Evolutionary conservation across 2,329 filamentous ascomycete species (phyloP).

Genomic region (Teratosphaeria pseudoeucalypti): DNA sequence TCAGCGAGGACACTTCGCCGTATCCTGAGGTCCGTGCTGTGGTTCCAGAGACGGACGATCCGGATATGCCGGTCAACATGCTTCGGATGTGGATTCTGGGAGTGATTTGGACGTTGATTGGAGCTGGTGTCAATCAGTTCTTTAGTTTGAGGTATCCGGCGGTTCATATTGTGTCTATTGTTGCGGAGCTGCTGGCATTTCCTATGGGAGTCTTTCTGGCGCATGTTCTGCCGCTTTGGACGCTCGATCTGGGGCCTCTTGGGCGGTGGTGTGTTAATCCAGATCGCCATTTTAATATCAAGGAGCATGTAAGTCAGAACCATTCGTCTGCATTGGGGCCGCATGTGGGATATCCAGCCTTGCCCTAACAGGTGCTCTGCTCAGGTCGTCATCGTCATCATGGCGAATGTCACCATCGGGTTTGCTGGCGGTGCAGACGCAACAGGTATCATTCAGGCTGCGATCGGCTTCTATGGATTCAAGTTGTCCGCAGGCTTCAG

Average conservation of each 20-base stretch:
- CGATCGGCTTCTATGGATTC: constrained; percentile 81
- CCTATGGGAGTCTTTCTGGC: constrained; percentile 77
- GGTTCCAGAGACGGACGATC: constrained; percentile 47
- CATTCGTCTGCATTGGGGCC: too few relatives aligned
- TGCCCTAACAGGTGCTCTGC: not conserved
- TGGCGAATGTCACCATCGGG: constrained; percentile 38
- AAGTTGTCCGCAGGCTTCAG: constrained; percentile 68
- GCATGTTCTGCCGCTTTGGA: constrained; percentile 47
- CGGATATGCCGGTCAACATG: constrained; percentile 54
- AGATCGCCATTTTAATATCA: constrained; percentile 41
- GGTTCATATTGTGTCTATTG: constrained; percentile 80
- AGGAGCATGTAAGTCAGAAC: constrained; percentile 37
- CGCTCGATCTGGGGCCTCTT: constrained; percentile 42
- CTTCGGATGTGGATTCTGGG: constrained; percentile 39
- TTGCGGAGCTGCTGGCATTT: constrained; percentile 74
- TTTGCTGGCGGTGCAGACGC: constrained; percentile 46
- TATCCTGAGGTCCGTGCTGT: constrained; percentile 43
- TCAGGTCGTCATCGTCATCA: constrained; percentile 30
- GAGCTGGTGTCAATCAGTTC: constrained; percentile 56
- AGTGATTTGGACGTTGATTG: constrained; percentile 35
- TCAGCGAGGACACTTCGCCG: constrained; percentile 39
- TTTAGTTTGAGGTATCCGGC: constrained; percentile 86
- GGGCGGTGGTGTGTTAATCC: constrained; percentile 19
- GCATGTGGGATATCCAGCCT: too few relatives aligned
- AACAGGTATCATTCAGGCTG: constrained; percentile 61